These are phyloP conservation scores for Suhomyces sp. DNA, from an alignment of 805 yeast species.

Conservation along the genomic window DNA sequence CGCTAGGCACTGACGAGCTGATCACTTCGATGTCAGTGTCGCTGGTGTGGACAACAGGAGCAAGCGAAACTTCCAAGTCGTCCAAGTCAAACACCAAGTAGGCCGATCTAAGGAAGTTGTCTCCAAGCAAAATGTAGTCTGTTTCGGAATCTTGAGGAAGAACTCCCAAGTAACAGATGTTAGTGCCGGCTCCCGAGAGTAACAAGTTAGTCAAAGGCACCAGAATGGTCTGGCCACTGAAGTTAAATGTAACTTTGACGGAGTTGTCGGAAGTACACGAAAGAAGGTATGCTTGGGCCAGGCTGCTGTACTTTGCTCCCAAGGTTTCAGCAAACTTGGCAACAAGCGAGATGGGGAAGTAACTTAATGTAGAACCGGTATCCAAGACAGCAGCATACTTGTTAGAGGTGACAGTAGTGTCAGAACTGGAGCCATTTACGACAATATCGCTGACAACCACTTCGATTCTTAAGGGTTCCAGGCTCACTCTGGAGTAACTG, in stretches of 20 bases:
- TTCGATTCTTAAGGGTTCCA: slow-evolving; percentile 44
- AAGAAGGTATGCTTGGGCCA: slow-evolving; percentile 45
- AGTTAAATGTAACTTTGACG: slow-evolving; percentile 42
- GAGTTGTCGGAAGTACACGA: slow-evolving; percentile 34
- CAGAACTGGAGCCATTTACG: slow-evolving; percentile 11
- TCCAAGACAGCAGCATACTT: slow-evolving; percentile 28
- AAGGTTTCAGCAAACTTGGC: slow-evolving; percentile 33
- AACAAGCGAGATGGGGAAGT: slow-evolving; percentile 40
- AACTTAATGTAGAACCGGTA: slow-evolving; percentile 37
- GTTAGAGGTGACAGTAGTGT: slow-evolving; percentile 15
- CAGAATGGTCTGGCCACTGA: slow-evolving; percentile 55
- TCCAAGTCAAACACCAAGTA: slow-evolving; percentile 67
- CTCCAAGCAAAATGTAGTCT: slow-evolving; percentile 52
- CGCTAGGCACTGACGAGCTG: slow-evolving; percentile 47
- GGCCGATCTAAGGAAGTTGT: slow-evolving; percentile 58
- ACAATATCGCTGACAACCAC: slow-evolving; percentile 43
- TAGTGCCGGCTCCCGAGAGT: slow-evolving; percentile 9
- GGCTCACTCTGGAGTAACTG: slow-evolving; percentile 26
- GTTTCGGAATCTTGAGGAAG: slow-evolving; percentile 7
- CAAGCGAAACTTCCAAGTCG: slow-evolving; percentile 50
- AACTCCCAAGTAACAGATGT: slow-evolving; percentile 18
- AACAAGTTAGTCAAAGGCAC: slow-evolving; percentile 43
- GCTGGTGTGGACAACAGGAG: slow-evolving; percentile 25
- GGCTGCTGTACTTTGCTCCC: slow-evolving; percentile 40
- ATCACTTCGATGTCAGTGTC: slow-evolving; percentile 47